Conservation (phyloP, 73 alveolate genomes). For the Uronychia setigera region DNA sequence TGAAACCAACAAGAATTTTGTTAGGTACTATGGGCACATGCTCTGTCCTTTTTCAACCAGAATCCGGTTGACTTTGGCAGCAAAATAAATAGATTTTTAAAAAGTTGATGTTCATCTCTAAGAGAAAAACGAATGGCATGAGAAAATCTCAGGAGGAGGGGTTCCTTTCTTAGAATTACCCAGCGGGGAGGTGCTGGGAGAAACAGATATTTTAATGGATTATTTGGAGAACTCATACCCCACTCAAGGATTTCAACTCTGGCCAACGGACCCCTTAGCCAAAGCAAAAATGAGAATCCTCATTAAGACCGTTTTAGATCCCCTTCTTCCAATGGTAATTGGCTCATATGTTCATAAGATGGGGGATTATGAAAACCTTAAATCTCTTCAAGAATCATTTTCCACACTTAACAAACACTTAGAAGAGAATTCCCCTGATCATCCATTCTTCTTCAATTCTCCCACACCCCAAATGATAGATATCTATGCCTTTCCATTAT, state of each 20-base stretch:
- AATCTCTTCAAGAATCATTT: neutral
- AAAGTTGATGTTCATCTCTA: slow-evolving; percentile 41
- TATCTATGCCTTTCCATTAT: too few species aligned
- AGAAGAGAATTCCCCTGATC: neutral
- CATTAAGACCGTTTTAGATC: too few species aligned
- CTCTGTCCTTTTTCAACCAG: slow-evolving; percentile 64
- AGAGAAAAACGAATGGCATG: slow-evolving; percentile 62
- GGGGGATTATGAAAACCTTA: too few species aligned
- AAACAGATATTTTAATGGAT: too few species aligned
- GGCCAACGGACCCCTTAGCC: too few species aligned
- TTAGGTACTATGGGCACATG: slow-evolving; percentile 58
- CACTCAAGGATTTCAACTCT: too few species aligned
- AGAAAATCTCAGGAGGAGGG: slow-evolving; percentile 36
- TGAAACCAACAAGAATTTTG: slow-evolving; percentile 27
- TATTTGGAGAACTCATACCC: too few species aligned
- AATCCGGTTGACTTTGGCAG: slow-evolving; percentile 40
- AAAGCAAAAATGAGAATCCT: too few species aligned
- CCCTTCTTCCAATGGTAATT: too few species aligned
- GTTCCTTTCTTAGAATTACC: slow-evolving; percentile 58
- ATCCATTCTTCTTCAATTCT: slow-evolving; percentile 6
- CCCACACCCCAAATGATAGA: too few species aligned
- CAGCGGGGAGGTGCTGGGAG: too few species aligned
- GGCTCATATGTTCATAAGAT: too few species aligned
- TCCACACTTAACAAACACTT: neutral
- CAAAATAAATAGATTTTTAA: slow-evolving; percentile 40